phyloP scores from a whole-genome alignment of 306 rosid species.

The Benincasa hispida region DNA sequence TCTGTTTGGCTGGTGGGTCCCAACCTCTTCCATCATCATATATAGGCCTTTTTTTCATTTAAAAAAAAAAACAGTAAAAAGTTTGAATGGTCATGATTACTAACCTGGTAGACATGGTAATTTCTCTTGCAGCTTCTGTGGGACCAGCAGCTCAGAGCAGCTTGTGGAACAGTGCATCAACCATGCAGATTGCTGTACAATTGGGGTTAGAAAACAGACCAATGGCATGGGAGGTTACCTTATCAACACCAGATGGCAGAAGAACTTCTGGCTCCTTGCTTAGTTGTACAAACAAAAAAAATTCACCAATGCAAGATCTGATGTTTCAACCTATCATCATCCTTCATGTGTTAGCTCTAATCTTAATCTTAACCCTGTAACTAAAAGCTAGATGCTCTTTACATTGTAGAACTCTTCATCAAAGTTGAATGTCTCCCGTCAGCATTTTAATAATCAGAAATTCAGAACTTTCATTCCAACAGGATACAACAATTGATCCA shows the following conservation, averaged over 20 bases:
- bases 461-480: background rate
- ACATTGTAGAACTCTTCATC: background rate
- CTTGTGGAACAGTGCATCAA: slow-evolving; percentile 71
- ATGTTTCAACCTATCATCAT: background rate
- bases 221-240: slow-evolving; percentile 70
- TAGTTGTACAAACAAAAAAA: slow-evolving; percentile 11
- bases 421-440: background rate
- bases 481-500: background rate
- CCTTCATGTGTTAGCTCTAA: background rate
- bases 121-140: slow-evolving; percentile 48
- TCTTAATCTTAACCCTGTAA: slow-evolving; percentile 1
- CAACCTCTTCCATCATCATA: background rate
- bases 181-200: slow-evolving; percentile 70
- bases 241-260: slow-evolving; percentile 91
- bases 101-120: background rate
- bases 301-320: background rate
- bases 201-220: slow-evolving; percentile 90
- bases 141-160: slow-evolving; percentile 54
- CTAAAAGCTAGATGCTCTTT: background rate
- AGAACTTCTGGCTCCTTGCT: slow-evolving; percentile 95
- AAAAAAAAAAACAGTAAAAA: background rate
- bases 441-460: background rate
- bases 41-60: background rate
- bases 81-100: background rate
- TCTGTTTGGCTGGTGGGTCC: slow-evolving; percentile 57